Conservation (phyloP, 345 rosid species). For the Noccaea caerulescens region DNA sequence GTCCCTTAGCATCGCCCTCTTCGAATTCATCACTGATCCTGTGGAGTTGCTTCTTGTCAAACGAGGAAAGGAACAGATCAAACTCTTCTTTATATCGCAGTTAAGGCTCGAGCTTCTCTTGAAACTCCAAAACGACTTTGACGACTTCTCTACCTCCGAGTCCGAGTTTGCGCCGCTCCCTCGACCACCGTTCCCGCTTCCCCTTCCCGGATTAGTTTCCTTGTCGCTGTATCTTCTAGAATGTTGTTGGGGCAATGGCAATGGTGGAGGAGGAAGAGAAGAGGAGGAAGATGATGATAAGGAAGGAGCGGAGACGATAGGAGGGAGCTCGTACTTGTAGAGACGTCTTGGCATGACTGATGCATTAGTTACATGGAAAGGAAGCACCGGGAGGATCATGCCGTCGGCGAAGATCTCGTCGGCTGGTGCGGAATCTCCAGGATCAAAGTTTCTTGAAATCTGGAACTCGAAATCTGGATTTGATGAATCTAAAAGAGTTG, state of each 20-base stretch:
- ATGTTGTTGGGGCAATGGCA: slow-evolving; percentile 24
- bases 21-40: slow-evolving; percentile 54
- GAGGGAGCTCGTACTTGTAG: slow-evolving; percentile 43
- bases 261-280: slow-evolving; percentile 48
- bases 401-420: slow-evolving; percentile 80
- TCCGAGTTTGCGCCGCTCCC: slow-evolving; percentile 27
- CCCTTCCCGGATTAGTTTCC: slow-evolving; percentile 14
- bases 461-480: slow-evolving; percentile 78
- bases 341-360: slow-evolving; percentile 37
- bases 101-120: slow-evolving; percentile 75
- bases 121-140: slow-evolving; percentile 80
- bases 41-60: slow-evolving; percentile 73
- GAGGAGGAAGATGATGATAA: slow-evolving; percentile 41
- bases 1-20: slow-evolving; percentile 45
- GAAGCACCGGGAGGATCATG: slow-evolving; percentile 64
- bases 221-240: slow-evolving; percentile 39
- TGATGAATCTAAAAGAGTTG: slow-evolving; percentile 53
- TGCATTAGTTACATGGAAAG: slow-evolving; percentile 38
- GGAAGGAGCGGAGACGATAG: slow-evolving; percentile 46
- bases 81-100: slow-evolving; percentile 57
- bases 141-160: slow-evolving; percentile 47
- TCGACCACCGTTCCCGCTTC: slow-evolving; percentile 4
- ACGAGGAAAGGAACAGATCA: slow-evolving; percentile 63
- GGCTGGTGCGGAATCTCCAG: slow-evolving; percentile 59
- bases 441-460: slow-evolving; percentile 47